These are phyloP conservation scores for Lichtheimia corymbifera DNA, from an alignment of 371 early-diverging fungal species.

Conservation along the genomic window DNA sequence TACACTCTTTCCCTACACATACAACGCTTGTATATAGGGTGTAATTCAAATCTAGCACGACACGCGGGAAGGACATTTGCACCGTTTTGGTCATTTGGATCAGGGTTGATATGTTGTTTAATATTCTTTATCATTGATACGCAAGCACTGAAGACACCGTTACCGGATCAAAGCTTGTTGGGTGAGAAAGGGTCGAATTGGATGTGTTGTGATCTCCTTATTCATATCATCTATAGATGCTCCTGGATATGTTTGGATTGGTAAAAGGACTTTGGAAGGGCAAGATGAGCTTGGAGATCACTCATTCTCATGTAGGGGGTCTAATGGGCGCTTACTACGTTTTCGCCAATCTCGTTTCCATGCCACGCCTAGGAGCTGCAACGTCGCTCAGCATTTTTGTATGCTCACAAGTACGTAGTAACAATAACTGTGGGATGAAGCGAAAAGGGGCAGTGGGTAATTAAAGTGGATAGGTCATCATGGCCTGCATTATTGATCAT, in stretches of 20 bases:
- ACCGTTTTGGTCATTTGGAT: conserved; percentile 23
- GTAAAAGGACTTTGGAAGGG: conserved; percentile 9
- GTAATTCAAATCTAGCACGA: conserved; percentile 27
- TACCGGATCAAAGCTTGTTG: conserved; percentile 17
- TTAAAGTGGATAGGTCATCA: conserved; percentile 20
- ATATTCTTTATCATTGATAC: conserved; percentile 37
- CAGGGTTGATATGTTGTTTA: conserved; percentile 22
- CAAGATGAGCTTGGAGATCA: background rate
- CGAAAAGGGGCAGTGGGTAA: background rate
- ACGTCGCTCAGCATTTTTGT: conserved; percentile 36
- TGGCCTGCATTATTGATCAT: conserved; percentile 30
- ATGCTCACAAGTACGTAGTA: conserved; percentile 27
- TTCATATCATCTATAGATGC: conserved; percentile 15
- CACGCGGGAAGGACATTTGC: conserved; percentile 32
- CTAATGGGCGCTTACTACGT: conserved; percentile 29
- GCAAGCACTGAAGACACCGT: conserved; percentile 19
- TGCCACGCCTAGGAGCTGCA: conserved; percentile 33
- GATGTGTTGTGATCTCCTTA: background rate
- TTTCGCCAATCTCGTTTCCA: conserved; percentile 27
- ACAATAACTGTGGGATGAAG: background rate
- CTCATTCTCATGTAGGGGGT: conserved; percentile 21
- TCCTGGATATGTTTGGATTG: conserved; percentile 38
- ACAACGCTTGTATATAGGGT: conserved; percentile 17
- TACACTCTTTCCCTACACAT: background rate
- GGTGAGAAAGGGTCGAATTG: conserved; percentile 4